A percentile compares a stretch with the other conserved stretches of the same genome.
Evolutionary conservation across 73 alveolate genomes (phyloP).

Genomic region (Breviolum minutum): DNA sequence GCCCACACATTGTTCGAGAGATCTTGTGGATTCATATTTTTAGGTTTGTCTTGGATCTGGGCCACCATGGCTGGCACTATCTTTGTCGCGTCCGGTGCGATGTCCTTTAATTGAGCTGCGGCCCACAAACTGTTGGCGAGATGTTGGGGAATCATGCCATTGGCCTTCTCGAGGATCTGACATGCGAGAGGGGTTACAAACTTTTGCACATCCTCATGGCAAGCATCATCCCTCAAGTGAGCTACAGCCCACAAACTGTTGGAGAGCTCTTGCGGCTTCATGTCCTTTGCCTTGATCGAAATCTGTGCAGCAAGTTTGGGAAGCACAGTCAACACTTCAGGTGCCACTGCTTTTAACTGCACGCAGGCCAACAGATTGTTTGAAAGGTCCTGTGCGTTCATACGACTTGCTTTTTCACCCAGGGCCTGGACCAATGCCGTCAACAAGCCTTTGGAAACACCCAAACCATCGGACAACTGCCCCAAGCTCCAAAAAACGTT

Average conservation of each 20-base stretch:
- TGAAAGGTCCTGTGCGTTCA: not conserved
- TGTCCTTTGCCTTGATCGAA: too few species aligned
- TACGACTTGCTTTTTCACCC: not conserved
- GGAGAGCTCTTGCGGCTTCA: not conserved
- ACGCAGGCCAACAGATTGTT: not conserved
- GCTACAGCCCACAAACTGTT: slow-evolving; percentile 4
- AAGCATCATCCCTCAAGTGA: not conserved
- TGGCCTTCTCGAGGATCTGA: not conserved
- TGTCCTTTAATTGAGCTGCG: not conserved
- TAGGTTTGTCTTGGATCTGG: not conserved
- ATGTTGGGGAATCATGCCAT: not conserved
- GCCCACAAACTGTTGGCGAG: not conserved
- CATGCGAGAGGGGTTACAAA: not conserved
- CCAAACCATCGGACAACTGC: not conserved
- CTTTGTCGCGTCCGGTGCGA: not conserved
- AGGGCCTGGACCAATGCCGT: too few species aligned
- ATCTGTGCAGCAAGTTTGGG: not conserved
- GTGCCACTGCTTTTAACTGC: not conserved
- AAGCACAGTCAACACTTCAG: not conserved
- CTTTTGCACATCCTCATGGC: not conserved
- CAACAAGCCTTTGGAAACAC: too few species aligned
- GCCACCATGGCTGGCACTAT: not conserved
- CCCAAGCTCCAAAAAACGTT: too few species aligned
- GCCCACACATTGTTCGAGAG: not conserved
- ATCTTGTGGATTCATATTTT: not conserved